Conservation (phyloP, 2,329 filamentous ascomycete species). For the Fusarium nisikadoi region DNA sequence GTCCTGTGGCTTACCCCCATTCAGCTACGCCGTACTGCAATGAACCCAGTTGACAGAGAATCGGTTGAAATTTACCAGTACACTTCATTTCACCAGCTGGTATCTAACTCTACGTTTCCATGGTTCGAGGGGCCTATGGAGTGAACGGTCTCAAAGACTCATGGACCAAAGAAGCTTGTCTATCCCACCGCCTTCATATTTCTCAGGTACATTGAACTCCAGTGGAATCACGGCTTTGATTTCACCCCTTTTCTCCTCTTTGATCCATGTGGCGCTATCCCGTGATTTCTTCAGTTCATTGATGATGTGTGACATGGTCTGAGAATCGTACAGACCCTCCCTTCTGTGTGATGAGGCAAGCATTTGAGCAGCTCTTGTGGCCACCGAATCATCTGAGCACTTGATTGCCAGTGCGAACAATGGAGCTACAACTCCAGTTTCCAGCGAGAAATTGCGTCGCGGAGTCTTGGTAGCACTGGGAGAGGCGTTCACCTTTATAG, state of each 20-base stretch:
- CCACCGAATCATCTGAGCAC: slow-evolving; percentile 23
- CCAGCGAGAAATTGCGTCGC: slow-evolving; percentile 28
- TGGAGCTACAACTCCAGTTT: slow-evolving; percentile 31
- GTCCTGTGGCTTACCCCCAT: background rate
- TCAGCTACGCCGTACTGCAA: background rate
- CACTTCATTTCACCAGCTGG: too few relatives aligned
- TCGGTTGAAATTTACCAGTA: accelerated
- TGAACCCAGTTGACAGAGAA: background rate
- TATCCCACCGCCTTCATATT: slow-evolving; percentile 3
- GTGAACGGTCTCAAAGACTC: background rate
- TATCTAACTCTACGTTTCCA: too few relatives aligned
- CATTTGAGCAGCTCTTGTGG: slow-evolving; percentile 6
- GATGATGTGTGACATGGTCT: slow-evolving; percentile 13
- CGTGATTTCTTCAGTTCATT: background rate
- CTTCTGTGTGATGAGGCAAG: slow-evolving; percentile 19
- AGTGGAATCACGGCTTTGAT: background rate
- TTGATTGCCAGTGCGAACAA: slow-evolving; percentile 31
- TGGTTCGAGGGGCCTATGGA: background rate
- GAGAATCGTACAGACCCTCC: slow-evolving; percentile 33
- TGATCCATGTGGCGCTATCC: background rate
- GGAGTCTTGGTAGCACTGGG: slow-evolving; percentile 4
- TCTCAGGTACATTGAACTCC: slow-evolving; percentile 3
- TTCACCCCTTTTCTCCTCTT: background rate
- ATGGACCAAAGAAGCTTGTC: slow-evolving; percentile 12
- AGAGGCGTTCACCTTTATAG: background rate